phyloP scores from a whole-genome alignment of 495 filamentous ascomycete genomes.

The Annulohypoxylon bovei region DNA sequence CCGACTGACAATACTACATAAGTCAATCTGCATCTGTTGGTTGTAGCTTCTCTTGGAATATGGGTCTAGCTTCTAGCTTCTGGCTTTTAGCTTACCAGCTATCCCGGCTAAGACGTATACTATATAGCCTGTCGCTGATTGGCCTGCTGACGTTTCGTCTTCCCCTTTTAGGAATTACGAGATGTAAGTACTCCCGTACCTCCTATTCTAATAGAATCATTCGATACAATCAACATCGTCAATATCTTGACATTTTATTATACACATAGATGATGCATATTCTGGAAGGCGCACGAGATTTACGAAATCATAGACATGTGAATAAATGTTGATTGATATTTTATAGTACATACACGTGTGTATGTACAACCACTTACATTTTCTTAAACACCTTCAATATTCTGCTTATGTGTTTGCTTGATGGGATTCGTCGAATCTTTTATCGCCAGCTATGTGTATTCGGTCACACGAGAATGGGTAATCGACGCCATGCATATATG shows the following conservation, averaged over 20 bases:
- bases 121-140: constrained; percentile 18
- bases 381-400: neutral
- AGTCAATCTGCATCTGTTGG: neutral
- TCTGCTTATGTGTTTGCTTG: neutral
- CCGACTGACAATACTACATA: neutral
- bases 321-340: neutral
- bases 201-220: neutral
- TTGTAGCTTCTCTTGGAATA: constrained; percentile 25
- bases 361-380: neutral
- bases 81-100: constrained; percentile 17
- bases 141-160: constrained; percentile 17
- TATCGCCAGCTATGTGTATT: neutral
- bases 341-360: neutral
- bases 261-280: neutral
- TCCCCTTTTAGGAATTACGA: constrained; percentile 43
- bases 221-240: neutral
- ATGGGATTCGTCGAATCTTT: neutral
- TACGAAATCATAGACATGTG: neutral
- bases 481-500: constrained; percentile 1
- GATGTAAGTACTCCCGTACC: constrained; percentile 31
- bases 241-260: too few species aligned
- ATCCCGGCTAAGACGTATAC: constrained; percentile 19
- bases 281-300: neutral
- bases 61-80: neutral
- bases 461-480: neutral